Conservation (phyloP, 148 eudicot species). For the Oxyria digyna region DNA sequence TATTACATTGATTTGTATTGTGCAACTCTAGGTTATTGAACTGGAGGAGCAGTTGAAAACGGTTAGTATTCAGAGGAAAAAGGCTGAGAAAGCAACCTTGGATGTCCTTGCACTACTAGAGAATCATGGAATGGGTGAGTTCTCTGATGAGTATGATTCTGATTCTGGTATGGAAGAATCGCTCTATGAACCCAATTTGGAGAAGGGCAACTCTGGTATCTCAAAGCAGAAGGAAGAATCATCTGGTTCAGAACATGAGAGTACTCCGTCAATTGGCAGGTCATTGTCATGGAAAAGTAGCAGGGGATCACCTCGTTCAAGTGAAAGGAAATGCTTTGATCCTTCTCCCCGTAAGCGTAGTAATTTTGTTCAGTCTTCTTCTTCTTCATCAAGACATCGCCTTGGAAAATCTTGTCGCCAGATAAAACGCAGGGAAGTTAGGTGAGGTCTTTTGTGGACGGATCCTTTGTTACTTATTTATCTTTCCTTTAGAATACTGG, state of each 20-base stretch:
- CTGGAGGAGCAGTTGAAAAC: slow-evolving; percentile 67
- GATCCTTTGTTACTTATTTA: not conserved
- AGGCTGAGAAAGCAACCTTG: slow-evolving; percentile 72
- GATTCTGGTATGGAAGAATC: slow-evolving; percentile 46
- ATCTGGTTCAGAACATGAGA: slow-evolving; percentile 55
- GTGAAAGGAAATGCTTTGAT: slow-evolving; percentile 34
- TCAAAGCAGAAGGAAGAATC: slow-evolving; percentile 25
- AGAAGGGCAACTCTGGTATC: slow-evolving; percentile 14
- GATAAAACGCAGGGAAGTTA: slow-evolving; percentile 35
- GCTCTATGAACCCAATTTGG: slow-evolving; percentile 26
- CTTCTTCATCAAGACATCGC: slow-evolving; percentile 40
- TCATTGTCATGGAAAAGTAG: slow-evolving; percentile 81
- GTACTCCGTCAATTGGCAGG: slow-evolving; percentile 44
- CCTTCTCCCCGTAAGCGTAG: slow-evolving; percentile 34
- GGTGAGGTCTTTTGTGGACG: slow-evolving; percentile 19
- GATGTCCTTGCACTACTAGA: slow-evolving; percentile 64
- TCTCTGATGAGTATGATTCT: slow-evolving; percentile 53
- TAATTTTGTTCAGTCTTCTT: slow-evolving; percentile 21
- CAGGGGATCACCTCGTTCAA: slow-evolving; percentile 26
- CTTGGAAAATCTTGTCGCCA: slow-evolving; percentile 80
- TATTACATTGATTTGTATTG: slow-evolving; percentile 8
- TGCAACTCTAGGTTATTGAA: slow-evolving; percentile 43
- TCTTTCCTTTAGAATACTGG: not conserved
- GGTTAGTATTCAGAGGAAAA: slow-evolving; percentile 65
- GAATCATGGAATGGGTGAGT: slow-evolving; percentile 44